phyloP scores from a whole-genome alignment of 768 basidiomycete species.

The Rhodosporidiobolus odoratus region DNA sequence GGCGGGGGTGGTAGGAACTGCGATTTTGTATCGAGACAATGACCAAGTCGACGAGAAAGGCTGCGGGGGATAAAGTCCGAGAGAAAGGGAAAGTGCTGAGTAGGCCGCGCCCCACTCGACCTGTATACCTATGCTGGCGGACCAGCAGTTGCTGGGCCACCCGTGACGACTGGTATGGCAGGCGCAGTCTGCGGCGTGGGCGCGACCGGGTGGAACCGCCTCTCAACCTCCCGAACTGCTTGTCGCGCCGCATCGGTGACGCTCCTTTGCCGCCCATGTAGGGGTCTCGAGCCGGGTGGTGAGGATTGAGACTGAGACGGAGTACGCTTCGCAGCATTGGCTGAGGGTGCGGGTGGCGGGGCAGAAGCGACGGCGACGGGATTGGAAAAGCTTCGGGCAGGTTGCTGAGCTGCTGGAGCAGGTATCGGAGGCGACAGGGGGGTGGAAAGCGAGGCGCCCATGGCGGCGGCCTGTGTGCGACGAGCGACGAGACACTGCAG shows the following conservation, averaged over 20 bases:
- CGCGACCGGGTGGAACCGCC: slow-evolving; percentile 41
- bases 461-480: not conserved
- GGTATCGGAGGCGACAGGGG: not conserved
- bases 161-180: too few relatives aligned
- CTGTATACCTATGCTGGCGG: too few relatives aligned
- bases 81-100: too few relatives aligned
- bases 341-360: not conserved
- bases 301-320: not conserved
- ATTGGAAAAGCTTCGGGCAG: slow-evolving; percentile 4
- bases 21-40: too few relatives aligned
- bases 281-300: slow-evolving; percentile 10
- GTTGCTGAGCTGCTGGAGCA: not conserved
- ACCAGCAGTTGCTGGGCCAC: too few relatives aligned
- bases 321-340: not conserved
- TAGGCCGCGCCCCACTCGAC: too few relatives aligned
- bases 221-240: slow-evolving; percentile 48
- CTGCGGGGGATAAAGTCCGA: too few relatives aligned
- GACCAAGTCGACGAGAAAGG: too few relatives aligned
- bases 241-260: slow-evolving; percentile 47
- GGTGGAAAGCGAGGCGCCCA: not conserved
- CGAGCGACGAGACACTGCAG: slow-evolving; percentile 71
- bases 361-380: slow-evolving; percentile 17
- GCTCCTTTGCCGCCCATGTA: slow-evolving; percentile 37
- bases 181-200: too few relatives aligned
- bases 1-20: too few relatives aligned